A percentile compares a stretch with the other conserved stretches of the same genome.
Conservation (phyloP, 2,329 filamentous ascomycete species). For the Paraphoma chrysanthemicola region DNA sequence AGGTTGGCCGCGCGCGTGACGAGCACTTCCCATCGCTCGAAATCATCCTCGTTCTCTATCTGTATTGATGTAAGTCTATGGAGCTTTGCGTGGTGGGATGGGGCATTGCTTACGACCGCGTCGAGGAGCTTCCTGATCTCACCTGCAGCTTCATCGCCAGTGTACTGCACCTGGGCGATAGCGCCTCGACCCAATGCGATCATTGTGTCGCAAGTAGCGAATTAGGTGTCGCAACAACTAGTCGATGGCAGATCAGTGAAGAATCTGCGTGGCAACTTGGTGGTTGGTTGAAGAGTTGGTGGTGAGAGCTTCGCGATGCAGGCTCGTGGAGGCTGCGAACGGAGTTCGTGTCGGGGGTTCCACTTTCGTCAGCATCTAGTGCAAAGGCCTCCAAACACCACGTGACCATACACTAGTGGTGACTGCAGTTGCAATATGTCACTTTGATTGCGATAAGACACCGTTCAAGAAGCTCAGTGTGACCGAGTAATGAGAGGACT, state of each 20-base stretch:
- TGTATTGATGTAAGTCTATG: conserved; percentile 40
- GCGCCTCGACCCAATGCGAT: conserved; percentile 37
- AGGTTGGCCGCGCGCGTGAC: conserved; percentile 81
- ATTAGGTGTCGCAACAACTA: background rate
- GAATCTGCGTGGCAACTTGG: conserved; percentile 10
- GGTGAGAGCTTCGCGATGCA: conserved; percentile 18
- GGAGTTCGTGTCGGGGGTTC: conserved; percentile 14
- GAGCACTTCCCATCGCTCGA: conserved; percentile 93
- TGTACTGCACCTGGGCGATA: conserved; percentile 40
- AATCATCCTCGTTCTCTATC: conserved; percentile 81
- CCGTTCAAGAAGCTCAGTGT: no score
- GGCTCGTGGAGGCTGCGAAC: conserved; percentile 15
- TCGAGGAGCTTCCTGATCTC: conserved; percentile 80
- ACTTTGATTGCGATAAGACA: no score
- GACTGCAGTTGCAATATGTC: background rate
- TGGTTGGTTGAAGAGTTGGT: conserved; percentile 6
- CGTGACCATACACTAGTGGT: background rate
- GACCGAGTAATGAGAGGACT: no score
- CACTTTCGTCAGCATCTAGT: conserved; percentile 18
- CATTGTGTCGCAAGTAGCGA: conserved; percentile 27
- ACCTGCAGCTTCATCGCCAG: conserved; percentile 40
- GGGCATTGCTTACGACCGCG: conserved; percentile 71
- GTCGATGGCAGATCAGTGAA: background rate
- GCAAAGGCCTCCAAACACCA: background rate
- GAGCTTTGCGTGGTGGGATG: background rate